Percentiles rank a stretch among this genome's conserved stretches.
These are phyloP conservation scores for Fusarium siculi DNA, from an alignment of 2,329 filamentous ascomycete genomes.

Conservation along the genomic window DNA sequence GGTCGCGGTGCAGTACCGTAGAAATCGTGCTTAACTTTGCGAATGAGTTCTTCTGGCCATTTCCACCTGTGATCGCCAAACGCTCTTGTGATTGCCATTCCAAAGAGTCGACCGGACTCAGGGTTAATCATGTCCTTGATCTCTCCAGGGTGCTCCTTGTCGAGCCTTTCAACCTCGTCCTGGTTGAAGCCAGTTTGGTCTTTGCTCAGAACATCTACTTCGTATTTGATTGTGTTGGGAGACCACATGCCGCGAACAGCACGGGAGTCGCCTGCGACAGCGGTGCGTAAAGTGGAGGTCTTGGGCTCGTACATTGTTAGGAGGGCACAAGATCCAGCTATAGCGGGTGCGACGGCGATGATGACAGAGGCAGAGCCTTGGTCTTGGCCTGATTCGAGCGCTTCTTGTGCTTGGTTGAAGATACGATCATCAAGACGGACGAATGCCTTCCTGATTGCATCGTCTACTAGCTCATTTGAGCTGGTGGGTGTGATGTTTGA, in stretches of 20 bases:
- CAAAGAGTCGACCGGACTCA: conserved; percentile 68
- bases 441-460: conserved; percentile 68
- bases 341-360: conserved; percentile 50
- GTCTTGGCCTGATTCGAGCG: conserved; percentile 43
- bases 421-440: conserved; percentile 67
- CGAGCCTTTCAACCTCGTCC: conserved; percentile 66
- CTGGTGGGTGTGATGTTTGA: conserved; percentile 42
- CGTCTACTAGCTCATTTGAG: conserved; percentile 60
- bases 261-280: conserved; percentile 74
- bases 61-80: conserved; percentile 79
- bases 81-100: conserved; percentile 69
- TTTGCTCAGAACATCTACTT: conserved; percentile 64
- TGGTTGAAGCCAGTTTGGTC: conserved; percentile 75
- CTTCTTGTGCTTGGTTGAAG: conserved; percentile 51
- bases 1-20: conserved; percentile 58
- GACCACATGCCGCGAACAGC: conserved; percentile 68
- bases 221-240: conserved; percentile 56
- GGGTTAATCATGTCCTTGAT: conserved; percentile 59
- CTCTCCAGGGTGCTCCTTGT: conserved; percentile 70
- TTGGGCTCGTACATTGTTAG: conserved; percentile 69
- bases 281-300: conserved; percentile 66
- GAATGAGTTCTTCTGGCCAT: conserved; percentile 62
- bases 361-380: conserved; percentile 45
- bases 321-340: conserved; percentile 70
- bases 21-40: conserved; percentile 54